phyloP scores from a whole-genome alignment of 352 stramenopile genomes.

The Pythium phragmitis region DNA sequence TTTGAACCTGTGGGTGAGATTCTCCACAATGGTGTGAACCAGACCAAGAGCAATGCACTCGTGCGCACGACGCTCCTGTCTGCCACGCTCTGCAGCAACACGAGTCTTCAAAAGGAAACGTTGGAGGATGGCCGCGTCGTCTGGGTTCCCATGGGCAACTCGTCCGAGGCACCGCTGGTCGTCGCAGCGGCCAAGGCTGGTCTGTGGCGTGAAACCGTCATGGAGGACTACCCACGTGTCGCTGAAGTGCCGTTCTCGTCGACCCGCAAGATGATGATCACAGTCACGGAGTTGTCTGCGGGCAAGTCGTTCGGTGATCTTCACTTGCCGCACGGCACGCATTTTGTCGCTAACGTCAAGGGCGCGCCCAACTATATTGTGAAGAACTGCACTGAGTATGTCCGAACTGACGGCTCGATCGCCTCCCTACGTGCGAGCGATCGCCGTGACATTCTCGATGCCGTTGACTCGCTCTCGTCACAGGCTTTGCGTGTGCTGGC shows the following conservation, averaged over 20 bases:
- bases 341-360: conserved; percentile 59
- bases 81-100: conserved; percentile 74
- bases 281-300: conserved; percentile 48
- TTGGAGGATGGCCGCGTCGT: conserved; percentile 46
- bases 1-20: conserved; percentile 61
- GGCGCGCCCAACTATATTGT: conserved; percentile 73
- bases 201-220: conserved; percentile 52
- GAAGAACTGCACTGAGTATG: conserved; percentile 59
- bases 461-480: conserved; percentile 65
- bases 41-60: conserved; percentile 46
- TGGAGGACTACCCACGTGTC: conserved; percentile 62
- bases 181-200: conserved; percentile 67
- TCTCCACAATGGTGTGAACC: conserved; percentile 41
- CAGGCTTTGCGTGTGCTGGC: conserved; percentile 88
- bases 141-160: conserved; percentile 66
- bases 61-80: conserved; percentile 59
- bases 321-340: conserved; percentile 32
- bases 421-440: conserved; percentile 38
- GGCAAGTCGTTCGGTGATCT: conserved; percentile 43
- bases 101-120: conserved; percentile 54
- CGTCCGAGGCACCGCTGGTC: conserved; percentile 68
- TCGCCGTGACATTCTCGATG: conserved; percentile 45
- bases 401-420: conserved; percentile 47
- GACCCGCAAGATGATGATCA: conserved; percentile 94
- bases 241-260: conserved; percentile 95